Conservation (phyloP, 495 filamentous ascomycete species). For the Hypoxylon rickii region DNA sequence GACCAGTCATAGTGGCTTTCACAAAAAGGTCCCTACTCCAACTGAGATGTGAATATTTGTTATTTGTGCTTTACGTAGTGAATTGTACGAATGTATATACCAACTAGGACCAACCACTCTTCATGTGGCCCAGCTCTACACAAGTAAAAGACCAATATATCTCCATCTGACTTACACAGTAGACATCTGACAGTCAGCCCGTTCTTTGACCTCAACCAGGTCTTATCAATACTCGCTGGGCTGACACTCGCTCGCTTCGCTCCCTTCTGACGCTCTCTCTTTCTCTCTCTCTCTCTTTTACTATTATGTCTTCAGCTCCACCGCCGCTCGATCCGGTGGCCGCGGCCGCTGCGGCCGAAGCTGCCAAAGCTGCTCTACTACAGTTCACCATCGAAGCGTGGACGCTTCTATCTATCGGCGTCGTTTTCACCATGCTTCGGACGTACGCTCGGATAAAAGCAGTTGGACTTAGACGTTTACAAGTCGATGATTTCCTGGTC, state of each 20-base stretch:
- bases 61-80: background rate
- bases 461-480: slow-evolving; percentile 41
- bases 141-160: slow-evolving; percentile 18
- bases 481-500: slow-evolving; percentile 47
- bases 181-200: too few relatives aligned
- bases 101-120: slow-evolving; percentile 3
- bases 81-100: slow-evolving; percentile 18
- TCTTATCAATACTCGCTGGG: background rate
- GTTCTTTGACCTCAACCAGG: too few relatives aligned
- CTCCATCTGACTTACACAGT: too few relatives aligned
- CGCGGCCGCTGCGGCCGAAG: slow-evolving; percentile 28
- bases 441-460: slow-evolving; percentile 43
- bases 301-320: slow-evolving; percentile 21
- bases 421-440: slow-evolving; percentile 41
- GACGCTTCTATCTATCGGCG: slow-evolving; percentile 50
- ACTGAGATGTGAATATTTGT: slow-evolving; percentile 6
- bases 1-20: slow-evolving; percentile 31
- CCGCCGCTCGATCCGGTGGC: slow-evolving; percentile 19
- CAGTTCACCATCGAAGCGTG: slow-evolving; percentile 50
- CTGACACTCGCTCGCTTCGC: slow-evolving; percentile 4
- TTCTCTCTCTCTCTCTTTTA: background rate
- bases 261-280: background rate
- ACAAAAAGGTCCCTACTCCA: slow-evolving; percentile 18
- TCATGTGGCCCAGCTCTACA: slow-evolving; percentile 1
- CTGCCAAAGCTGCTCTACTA: slow-evolving; percentile 36